A percentile compares a stretch with the other conserved stretches of the same genome.
These are phyloP conservation scores for Debaryomycetaceae sp. DNA, from an alignment of 1,139 yeast genomes.

Conservation along the genomic window DNA sequence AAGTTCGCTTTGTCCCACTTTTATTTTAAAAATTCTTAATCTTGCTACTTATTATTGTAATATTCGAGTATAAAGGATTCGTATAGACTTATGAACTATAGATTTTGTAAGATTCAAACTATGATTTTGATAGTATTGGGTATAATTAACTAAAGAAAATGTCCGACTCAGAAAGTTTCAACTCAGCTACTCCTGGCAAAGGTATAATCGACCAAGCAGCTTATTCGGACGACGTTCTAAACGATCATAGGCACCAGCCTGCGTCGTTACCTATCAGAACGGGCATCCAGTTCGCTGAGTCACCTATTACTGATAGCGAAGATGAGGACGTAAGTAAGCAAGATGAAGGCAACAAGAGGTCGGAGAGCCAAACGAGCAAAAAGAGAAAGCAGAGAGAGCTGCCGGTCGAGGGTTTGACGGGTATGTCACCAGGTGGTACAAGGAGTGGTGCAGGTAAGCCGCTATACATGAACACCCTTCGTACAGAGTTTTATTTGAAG, in stretches of 20 bases:
- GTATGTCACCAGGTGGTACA: background rate
- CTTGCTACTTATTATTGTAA: too few species aligned
- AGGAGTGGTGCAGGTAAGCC: conserved; percentile 3
- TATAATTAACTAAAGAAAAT: conserved; percentile 15
- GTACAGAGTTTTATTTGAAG: conserved; percentile 22
- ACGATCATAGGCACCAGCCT: conserved; percentile 56
- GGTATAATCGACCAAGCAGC: conserved; percentile 29
- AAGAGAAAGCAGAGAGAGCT: background rate
- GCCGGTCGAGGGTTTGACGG: background rate
- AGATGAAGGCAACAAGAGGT: conserved; percentile 3
- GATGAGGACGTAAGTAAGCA: conserved; percentile 12
- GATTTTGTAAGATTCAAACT: background rate
- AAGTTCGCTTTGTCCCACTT: background rate
- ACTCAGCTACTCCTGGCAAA: conserved; percentile 31
- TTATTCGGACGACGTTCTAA: conserved; percentile 46
- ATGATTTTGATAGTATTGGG: background rate
- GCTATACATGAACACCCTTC: conserved; percentile 10
- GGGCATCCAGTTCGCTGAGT: conserved; percentile 1
- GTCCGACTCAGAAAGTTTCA: conserved; percentile 47
- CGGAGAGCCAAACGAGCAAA: conserved; percentile 2
- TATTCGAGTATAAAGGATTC: too few species aligned
- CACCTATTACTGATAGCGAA: conserved; percentile 10
- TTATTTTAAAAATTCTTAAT: too few species aligned
- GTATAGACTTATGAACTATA: too few species aligned
- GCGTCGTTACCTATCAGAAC: conserved; percentile 37